These are phyloP conservation scores for Nectriaceae sp. DNA, from an alignment of 2,329 filamentous ascomycete genomes.

Conservation along the genomic window DNA sequence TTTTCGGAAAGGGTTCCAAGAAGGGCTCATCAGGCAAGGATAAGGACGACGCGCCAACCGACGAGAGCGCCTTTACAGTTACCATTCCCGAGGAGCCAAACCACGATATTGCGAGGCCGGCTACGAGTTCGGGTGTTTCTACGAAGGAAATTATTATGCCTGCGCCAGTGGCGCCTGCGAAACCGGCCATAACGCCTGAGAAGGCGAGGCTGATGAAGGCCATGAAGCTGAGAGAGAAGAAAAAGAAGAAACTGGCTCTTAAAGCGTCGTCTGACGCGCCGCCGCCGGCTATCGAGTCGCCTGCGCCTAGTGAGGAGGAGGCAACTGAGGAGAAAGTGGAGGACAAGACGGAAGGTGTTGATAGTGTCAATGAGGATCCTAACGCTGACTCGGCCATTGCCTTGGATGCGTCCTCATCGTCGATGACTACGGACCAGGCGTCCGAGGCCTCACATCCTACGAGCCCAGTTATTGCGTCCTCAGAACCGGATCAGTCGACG, in stretches of 20 bases:
- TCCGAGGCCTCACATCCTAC: slow-evolving; percentile 57
- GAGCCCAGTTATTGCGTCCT: slow-evolving; percentile 55
- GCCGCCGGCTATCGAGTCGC: slow-evolving; percentile 18
- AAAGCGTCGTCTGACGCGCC: slow-evolving; percentile 22
- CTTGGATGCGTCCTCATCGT: slow-evolving; percentile 46
- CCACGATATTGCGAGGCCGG: slow-evolving; percentile 36
- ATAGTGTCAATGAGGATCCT: slow-evolving; percentile 16
- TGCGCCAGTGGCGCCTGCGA: slow-evolving; percentile 42
- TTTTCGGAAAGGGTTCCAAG: slow-evolving; percentile 60
- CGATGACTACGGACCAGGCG: slow-evolving; percentile 46
- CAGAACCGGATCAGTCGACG: slow-evolving; percentile 60
- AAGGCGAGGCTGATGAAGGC: slow-evolving; percentile 94
- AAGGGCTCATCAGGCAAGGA: slow-evolving; percentile 42
- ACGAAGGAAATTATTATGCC: slow-evolving; percentile 41
- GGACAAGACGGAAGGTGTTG: slow-evolving; percentile 23
- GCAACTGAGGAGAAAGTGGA: slow-evolving; percentile 23
- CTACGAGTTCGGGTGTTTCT: slow-evolving; percentile 48
- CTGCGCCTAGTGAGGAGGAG: slow-evolving; percentile 21
- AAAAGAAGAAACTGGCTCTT: slow-evolving; percentile 49
- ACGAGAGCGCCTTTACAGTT: slow-evolving; percentile 37
- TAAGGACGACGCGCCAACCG: slow-evolving; percentile 29
- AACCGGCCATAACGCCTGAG: slow-evolving; percentile 73
- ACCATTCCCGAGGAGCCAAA: slow-evolving; percentile 35
- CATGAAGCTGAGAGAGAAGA: slow-evolving; percentile 84
- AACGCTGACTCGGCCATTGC: slow-evolving; percentile 59